These are phyloP conservation scores for Cystobasidium sp. DNA, from an alignment of 1,284 basidiomycete genomes.

Conservation along the genomic window DNA sequence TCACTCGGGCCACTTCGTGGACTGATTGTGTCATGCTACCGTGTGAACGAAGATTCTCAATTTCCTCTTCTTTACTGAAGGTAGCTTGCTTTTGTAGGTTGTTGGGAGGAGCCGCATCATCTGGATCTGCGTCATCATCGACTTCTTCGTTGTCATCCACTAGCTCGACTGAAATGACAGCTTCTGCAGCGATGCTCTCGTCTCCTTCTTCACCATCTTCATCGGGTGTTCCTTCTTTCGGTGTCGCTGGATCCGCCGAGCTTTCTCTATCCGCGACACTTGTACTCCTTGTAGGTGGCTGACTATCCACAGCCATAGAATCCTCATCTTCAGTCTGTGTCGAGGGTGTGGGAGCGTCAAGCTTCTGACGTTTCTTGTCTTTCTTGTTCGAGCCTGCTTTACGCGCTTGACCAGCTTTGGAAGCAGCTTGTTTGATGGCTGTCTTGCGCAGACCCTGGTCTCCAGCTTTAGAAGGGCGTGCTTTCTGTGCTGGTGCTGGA, in stretches of 20 bases:
- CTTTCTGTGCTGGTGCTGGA: constrained; percentile 53
- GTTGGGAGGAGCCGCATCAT: constrained; percentile 59
- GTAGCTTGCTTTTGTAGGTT: constrained; percentile 56
- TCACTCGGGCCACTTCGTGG: constrained; percentile 95
- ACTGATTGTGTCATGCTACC: constrained; percentile 99
- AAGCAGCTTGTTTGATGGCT: constrained; percentile 50
- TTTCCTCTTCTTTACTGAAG: constrained; percentile 94
- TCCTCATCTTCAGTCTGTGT: constrained; percentile 34
- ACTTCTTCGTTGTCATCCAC: constrained; percentile 63
- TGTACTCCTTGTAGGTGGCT: constrained; percentile 65
- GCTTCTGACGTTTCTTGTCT: constrained; percentile 34
- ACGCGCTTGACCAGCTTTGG: constrained; percentile 46
- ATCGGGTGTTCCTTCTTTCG: constrained; percentile 44
- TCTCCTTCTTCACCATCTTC: constrained; percentile 53
- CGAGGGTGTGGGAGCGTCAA: constrained; percentile 4
- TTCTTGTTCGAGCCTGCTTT: constrained; percentile 41
- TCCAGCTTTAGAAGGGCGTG: constrained; percentile 59
- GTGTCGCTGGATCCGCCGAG: constrained; percentile 61
- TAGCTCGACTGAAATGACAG: constrained; percentile 35
- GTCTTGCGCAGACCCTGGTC: constrained; percentile 51
- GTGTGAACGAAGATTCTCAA: constrained; percentile 94
- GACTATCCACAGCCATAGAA: constrained; percentile 61
- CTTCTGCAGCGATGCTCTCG: constrained; percentile 30
- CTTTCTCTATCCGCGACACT: constrained; percentile 69
- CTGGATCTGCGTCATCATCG: constrained; percentile 56